Conservation (phyloP, 1,284 basidiomycete species). For the Ceratobasidium sp. region DNA sequence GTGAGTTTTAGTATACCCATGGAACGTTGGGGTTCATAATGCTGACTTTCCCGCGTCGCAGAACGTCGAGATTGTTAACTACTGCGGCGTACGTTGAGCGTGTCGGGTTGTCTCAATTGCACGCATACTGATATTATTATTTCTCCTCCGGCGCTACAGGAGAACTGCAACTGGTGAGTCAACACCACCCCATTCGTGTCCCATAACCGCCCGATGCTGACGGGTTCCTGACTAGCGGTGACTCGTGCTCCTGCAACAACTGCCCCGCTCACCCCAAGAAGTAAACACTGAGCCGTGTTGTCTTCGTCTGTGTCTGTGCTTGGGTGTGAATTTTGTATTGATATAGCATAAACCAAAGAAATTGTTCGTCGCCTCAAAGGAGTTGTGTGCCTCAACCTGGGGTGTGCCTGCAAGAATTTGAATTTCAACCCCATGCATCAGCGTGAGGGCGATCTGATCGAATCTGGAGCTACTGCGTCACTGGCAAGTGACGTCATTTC, state of each 20-base stretch:
- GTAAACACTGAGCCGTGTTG: background rate
- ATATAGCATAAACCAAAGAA: conserved; percentile 8
- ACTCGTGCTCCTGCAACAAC: conserved; percentile 14
- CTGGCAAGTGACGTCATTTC: too few relatives aligned
- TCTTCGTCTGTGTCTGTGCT: conserved; percentile 3
- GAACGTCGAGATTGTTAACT: conserved; percentile 39
- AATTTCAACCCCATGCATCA: too few relatives aligned
- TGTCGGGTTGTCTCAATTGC: background rate
- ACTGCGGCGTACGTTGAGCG: conserved; percentile 18
- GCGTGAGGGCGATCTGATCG: too few relatives aligned
- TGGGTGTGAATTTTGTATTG: background rate
- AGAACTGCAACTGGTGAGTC: conserved; percentile 19
- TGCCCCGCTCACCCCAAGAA: conserved; percentile 24
- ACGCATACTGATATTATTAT: background rate
- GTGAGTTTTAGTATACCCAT: conserved; percentile 22
- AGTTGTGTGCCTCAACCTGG: too few relatives aligned
- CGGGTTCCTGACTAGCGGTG: background rate
- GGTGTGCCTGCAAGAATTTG: too few relatives aligned
- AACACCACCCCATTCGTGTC: background rate
- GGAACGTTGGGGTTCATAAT: background rate
- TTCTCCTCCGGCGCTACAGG: background rate
- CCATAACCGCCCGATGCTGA: background rate
- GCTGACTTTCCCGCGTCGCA: background rate
- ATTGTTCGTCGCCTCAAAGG: background rate
- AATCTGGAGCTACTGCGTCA: too few relatives aligned